These are phyloP conservation scores for Penicillium sp. DNA, from an alignment of 2,329 filamentous ascomycete genomes.

Conservation along the genomic window DNA sequence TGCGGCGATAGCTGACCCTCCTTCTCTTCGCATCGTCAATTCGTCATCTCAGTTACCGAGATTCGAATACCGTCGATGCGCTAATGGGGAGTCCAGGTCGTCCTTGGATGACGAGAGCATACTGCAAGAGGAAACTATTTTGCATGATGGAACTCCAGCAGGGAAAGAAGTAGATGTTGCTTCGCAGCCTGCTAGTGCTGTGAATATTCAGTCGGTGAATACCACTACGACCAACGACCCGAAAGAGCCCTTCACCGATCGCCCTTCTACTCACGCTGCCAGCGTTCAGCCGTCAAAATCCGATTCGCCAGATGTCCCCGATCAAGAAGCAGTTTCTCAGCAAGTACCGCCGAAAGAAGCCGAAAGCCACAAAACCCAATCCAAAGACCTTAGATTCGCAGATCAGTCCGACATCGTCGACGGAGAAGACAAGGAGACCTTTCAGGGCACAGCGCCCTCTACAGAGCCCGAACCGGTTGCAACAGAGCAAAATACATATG, in stretches of 20 bases:
- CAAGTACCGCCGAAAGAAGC: neutral
- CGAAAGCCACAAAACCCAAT: conserved; percentile 2
- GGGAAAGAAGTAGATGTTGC: neutral
- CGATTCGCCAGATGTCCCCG: neutral
- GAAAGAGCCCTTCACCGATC: neutral
- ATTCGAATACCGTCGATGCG: conserved; percentile 40
- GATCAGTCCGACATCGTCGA: conserved; percentile 12
- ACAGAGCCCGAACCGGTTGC: conserved; percentile 19
- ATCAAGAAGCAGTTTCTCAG: neutral
- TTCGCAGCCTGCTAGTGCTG: neutral
- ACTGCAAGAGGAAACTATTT: conserved; percentile 7
- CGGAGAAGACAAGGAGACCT: conserved; percentile 5
- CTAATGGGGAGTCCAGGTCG: conserved; percentile 9
- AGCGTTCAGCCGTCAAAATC: neutral
- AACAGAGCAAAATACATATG: conserved; percentile 25
- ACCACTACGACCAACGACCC: neutral
- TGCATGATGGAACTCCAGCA: conserved; percentile 1
- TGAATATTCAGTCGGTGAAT: neutral
- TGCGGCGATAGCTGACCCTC: conserved; percentile 8
- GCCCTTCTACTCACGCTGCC: neutral
- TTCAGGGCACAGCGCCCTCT: conserved; percentile 6
- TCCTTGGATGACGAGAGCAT: conserved; percentile 7
- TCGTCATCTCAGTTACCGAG: conserved; percentile 41
- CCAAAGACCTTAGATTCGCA: conserved; percentile 17
- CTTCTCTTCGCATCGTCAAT: conserved; percentile 33